Conservation (phyloP, 257 asterid genomes). For the Solanum pinnatisectum region DNA sequence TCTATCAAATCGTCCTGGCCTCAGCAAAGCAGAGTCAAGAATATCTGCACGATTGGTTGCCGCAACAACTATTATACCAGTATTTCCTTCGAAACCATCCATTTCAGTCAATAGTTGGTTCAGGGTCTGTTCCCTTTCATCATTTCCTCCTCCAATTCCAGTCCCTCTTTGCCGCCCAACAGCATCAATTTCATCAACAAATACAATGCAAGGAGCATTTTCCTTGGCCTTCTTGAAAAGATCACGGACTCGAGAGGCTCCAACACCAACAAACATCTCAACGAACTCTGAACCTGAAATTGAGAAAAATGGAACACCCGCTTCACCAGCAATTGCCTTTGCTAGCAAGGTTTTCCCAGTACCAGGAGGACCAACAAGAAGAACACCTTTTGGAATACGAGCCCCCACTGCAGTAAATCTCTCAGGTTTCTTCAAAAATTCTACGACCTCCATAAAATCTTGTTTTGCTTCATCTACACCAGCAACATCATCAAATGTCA, state of each 20-base stretch:
- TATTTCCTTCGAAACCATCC: constrained; percentile 98
- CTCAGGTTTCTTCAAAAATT: constrained; percentile 95
- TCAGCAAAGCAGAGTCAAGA: constrained; percentile 88
- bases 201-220: constrained; percentile 94
- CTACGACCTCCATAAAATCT: constrained; percentile 98
- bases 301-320: constrained; percentile 95
- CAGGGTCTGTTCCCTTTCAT: constrained; percentile 93
- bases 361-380: constrained; percentile 97
- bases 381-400: constrained; percentile 97
- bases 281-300: constrained; percentile 98
- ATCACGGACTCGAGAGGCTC: constrained; percentile 95
- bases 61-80: constrained; percentile 92
- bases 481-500: constrained; percentile 91
- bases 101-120: constrained; percentile 95
- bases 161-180: constrained; percentile 99
- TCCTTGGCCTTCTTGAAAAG: constrained; percentile 99
- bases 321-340: constrained; percentile 99
- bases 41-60: constrained; percentile 98
- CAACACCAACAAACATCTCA: constrained; percentile 99
- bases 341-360: constrained; percentile 96
- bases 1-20: constrained; percentile 97
- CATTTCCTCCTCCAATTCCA: constrained; percentile 97
- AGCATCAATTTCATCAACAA: constrained; percentile 99
- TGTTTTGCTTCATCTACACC: constrained; percentile 99
- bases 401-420: constrained; percentile 97